Evolutionary conservation across 1,284 basidiomycete genomes (phyloP).

Genomic region (Cutaneotrichosporon daszewskae): DNA sequence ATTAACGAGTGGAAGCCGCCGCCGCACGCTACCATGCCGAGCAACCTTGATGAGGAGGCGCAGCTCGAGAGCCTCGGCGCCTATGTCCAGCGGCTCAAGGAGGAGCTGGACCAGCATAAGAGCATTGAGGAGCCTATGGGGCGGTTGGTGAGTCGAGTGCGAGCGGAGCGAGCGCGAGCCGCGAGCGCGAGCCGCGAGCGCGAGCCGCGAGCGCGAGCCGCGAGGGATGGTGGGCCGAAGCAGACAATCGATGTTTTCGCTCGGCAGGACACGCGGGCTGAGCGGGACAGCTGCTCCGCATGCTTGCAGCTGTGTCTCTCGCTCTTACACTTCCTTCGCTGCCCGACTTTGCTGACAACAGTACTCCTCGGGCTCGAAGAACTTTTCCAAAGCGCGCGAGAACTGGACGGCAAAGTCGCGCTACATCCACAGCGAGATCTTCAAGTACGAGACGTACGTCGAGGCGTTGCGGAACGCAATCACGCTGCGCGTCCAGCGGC

Average conservation of each 20-base stretch:
- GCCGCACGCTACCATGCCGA: constrained; percentile 70
- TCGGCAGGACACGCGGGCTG: too few species aligned
- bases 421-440: constrained; percentile 81
- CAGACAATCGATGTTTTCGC: too few species aligned
- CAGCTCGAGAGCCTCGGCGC: constrained; percentile 80
- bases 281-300: too few species aligned
- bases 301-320: too few species aligned
- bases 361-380: constrained; percentile 73
- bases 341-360: constrained; percentile 44
- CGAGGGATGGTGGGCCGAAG: not conserved
- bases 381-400: constrained; percentile 65
- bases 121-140: constrained; percentile 77
- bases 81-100: constrained; percentile 69
- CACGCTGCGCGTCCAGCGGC: constrained; percentile 69
- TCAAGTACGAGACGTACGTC: constrained; percentile 94
- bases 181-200: not conserved
- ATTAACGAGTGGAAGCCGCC: constrained; percentile 95
- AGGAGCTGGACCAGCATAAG: constrained; percentile 76
- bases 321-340: too few species aligned
- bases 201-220: not conserved
- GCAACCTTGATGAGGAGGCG: constrained; percentile 81
- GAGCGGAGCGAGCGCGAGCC: too few species aligned
- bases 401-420: constrained; percentile 93
- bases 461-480: constrained; percentile 78
- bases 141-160: constrained; percentile 60